Base-by-base conservation (phyloP, 129 eudicot genomes). In the Flaveria linearis region DNA sequence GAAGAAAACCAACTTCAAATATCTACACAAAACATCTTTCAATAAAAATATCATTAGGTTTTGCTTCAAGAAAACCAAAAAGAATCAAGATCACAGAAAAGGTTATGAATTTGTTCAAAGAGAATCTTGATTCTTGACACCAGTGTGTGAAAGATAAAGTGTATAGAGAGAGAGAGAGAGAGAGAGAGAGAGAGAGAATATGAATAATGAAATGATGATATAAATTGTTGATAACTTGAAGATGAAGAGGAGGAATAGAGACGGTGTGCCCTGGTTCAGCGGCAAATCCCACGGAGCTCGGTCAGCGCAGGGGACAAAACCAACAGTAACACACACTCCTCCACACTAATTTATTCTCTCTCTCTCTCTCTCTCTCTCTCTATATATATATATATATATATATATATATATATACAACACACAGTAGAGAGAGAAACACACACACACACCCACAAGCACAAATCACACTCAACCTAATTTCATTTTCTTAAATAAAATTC, bases 221-320 rank as follows among this genome's bases (percentile, higher is more conserved):
- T 20, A 71, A 47, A 58, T 70, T 60, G 49, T 23, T 52, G 79
- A 26, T 71, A 43, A 79, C 67, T 61, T 76, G 82, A 69, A 83
- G 75, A 83, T 17, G 79, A 84, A 73, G 80, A 60, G 63, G 76
- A 69, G 15, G 81, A 81, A 55, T 69, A 78, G 85, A 87, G 88
- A 81, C 77, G 61, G 26, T 88, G 97, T 91, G 85, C 82, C 96
- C 96, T 83, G 85, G 86, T 87, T 84, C 81, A 84, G 85, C 86
- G 92, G 99, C 99, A 94, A 91, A 89, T 85, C 94, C 99, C 97
- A 83, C 88, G 79, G 88, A 89, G 86, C 66, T 71, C 82, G 84
- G 92, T 87, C 85, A 91, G 90, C 90, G 33, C 42, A 91, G 99
- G 94, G 82, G 97, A 94, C 99, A 94, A 74, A 46, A 78, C 82